A percentile compares a stretch with the other conserved stretches of the same genome.
These are phyloP conservation scores for Agarophyton chilense DNA, from an alignment of 23 red algal genomes.

Conservation along the genomic window DNA sequence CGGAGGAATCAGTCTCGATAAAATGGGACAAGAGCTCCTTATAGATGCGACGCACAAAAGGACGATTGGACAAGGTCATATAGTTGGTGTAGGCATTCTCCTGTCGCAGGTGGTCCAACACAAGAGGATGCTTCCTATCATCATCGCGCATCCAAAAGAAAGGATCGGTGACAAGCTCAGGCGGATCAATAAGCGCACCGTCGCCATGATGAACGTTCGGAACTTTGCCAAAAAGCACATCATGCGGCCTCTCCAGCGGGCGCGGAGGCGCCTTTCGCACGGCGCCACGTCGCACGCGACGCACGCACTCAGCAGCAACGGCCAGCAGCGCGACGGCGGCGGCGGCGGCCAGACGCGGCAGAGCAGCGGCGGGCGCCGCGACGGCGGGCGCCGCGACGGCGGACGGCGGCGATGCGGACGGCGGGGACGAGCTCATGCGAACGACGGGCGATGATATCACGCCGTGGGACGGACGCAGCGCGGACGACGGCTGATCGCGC, in stretches of 20 bases:
- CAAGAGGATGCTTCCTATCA: slow-evolving; percentile 50
- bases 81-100: slow-evolving; percentile 90
- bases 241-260: slow-evolving; percentile 20
- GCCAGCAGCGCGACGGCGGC: not conserved
- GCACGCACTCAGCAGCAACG: not conserved
- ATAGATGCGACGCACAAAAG: slow-evolving; percentile 47
- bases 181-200: slow-evolving; percentile 62
- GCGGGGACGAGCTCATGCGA: too few relatives aligned
- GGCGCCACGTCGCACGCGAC: not conserved
- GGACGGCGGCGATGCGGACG: not conserved
- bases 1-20: slow-evolving; percentile 67
- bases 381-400: not conserved
- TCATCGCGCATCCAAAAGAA: slow-evolving; percentile 92
- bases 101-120: slow-evolving; percentile 71
- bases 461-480: not conserved
- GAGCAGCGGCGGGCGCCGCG: not conserved
- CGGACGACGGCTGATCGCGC: too few relatives aligned
- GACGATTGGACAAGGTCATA: slow-evolving; percentile 21
- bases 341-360: slow-evolving; percentile 25
- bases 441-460: not conserved
- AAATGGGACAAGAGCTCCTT: slow-evolving; percentile 77
- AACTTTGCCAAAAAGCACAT: slow-evolving; percentile 59
- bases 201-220: slow-evolving; percentile 40
- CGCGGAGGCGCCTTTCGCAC: slow-evolving; percentile 52
- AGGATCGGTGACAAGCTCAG: slow-evolving; percentile 33